phyloP scores from a whole-genome alignment of 352 stramenopile species.

The Pythium graminicola region DNA sequence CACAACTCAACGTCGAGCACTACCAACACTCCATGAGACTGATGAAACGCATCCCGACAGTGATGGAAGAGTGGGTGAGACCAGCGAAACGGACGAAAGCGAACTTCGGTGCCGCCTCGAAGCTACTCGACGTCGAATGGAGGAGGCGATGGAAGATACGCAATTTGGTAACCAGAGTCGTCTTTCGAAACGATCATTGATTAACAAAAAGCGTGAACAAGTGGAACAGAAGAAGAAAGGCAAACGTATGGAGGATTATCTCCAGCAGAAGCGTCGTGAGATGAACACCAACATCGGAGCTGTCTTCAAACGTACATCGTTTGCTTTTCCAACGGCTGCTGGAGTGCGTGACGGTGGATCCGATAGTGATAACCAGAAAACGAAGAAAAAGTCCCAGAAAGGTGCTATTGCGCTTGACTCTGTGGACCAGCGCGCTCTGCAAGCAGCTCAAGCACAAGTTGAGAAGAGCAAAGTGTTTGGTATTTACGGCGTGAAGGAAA shows the following conservation, averaged over 20 bases:
- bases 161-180: constrained; percentile 5
- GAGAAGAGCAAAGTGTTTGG: constrained; percentile 47
- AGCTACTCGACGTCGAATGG: constrained; percentile 43
- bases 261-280: constrained; percentile 64
- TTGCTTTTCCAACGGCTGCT: constrained; percentile 25
- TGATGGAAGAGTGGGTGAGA: background rate
- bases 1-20: background rate
- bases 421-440: constrained; percentile 2
- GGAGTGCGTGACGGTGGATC: background rate
- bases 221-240: constrained; percentile 40
- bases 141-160: constrained; percentile 33
- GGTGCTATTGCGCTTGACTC: background rate
- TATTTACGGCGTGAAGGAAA: constrained; percentile 59
- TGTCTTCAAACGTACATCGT: constrained; percentile 61
- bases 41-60: background rate
- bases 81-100: background rate
- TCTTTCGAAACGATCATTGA: constrained; percentile 16
- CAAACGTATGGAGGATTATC: constrained; percentile 58
- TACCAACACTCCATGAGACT: constrained; percentile 12
- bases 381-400: background rate
- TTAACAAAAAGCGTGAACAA: constrained; percentile 30
- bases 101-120: constrained; percentile 36
- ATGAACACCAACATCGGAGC: constrained; percentile 61
- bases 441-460: constrained; percentile 13
- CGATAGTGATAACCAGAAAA: background rate